phyloP scores from a whole-genome alignment of 106 monocot genomes.

The Allium cepa region DNA sequence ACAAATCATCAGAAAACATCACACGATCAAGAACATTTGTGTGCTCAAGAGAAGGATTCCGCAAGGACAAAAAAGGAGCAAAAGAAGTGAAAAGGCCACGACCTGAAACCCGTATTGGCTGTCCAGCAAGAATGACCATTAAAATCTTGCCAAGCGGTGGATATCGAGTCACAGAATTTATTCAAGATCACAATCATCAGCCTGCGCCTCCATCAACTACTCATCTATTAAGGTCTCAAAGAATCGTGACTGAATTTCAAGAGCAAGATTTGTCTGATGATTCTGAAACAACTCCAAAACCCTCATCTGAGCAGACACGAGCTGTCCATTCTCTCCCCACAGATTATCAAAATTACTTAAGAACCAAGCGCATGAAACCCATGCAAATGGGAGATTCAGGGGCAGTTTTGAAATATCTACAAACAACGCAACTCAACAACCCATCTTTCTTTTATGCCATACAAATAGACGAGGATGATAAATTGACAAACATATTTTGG shows the following conservation, averaged over 20 bases:
- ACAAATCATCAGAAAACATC: constrained; percentile 34
- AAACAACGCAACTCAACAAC: constrained; percentile 20
- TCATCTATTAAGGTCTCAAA: constrained; percentile 30
- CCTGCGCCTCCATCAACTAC: constrained; percentile 31
- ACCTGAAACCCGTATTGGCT: constrained; percentile 47
- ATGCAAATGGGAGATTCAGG: constrained; percentile 22
- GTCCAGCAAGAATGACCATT: constrained; percentile 49
- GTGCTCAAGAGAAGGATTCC: constrained; percentile 53
- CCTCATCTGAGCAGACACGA: constrained; percentile 6
- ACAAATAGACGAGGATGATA: constrained; percentile 31
- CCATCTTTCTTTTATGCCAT: constrained; percentile 22
- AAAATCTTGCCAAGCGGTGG: constrained; percentile 32
- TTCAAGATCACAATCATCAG: constrained; percentile 43
- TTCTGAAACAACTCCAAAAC: constrained; percentile 4
- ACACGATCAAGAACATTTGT: constrained; percentile 50
- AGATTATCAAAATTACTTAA: constrained; percentile 16
- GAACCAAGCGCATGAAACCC: constrained; percentile 17
- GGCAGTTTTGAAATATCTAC: constrained; percentile 20
- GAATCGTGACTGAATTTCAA: constrained; percentile 16
- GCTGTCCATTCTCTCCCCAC: constrained; percentile 8
- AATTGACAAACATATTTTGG: constrained; percentile 31
- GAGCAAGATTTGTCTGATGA: constrained; percentile 15
- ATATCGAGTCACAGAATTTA: constrained; percentile 45
- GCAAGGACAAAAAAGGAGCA: constrained; percentile 48
- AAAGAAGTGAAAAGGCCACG: constrained; percentile 46